Percentiles rank a stretch among this genome's conserved stretches.
Evolutionary conservation across 176 grass and related monocot genomes (phyloP).

Genomic region (Neostapfia colusana): DNA sequence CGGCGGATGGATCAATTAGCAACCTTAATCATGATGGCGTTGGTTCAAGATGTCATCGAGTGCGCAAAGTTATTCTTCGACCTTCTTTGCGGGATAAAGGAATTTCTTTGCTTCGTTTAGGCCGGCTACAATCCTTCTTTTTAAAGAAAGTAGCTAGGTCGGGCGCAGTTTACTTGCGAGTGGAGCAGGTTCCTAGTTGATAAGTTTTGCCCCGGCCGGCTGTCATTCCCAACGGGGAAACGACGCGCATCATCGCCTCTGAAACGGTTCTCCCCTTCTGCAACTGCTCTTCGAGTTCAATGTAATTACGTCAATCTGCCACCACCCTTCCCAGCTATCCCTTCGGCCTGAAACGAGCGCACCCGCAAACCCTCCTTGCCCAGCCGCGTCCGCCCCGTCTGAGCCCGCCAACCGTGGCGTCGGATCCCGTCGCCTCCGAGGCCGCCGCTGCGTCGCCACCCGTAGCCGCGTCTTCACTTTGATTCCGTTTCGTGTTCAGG

Average conservation of each 20-base stretch:
- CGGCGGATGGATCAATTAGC: slow-evolving; percentile 23
- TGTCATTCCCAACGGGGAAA: background rate
- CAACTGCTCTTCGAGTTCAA: no score
- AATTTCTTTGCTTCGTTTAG: slow-evolving; percentile 39
- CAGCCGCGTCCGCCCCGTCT: no score
- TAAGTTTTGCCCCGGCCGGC: background rate
- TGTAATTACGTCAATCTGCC: no score
- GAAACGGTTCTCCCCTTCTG: no score
- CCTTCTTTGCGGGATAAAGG: slow-evolving; percentile 28
- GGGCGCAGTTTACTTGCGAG: slow-evolving; percentile 16
- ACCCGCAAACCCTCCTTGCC: no score
- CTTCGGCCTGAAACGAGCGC: no score
- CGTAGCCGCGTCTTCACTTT: no score
- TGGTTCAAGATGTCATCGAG: slow-evolving; percentile 42
- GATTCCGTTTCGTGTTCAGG: no score
- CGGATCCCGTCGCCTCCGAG: no score
- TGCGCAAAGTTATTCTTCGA: slow-evolving; percentile 42
- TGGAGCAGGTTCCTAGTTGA: background rate
- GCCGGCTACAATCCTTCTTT: slow-evolving; percentile 46
- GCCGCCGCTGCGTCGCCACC: no score
- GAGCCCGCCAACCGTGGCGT: no score
- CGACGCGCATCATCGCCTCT: slow-evolving; percentile 32
- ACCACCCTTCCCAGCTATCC: no score
- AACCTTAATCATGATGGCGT: slow-evolving; percentile 33
- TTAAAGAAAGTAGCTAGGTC: slow-evolving; percentile 31